These are phyloP conservation scores for Penicillium sp. DNA, from an alignment of 2,329 filamentous ascomycete species.

Conservation along the genomic window DNA sequence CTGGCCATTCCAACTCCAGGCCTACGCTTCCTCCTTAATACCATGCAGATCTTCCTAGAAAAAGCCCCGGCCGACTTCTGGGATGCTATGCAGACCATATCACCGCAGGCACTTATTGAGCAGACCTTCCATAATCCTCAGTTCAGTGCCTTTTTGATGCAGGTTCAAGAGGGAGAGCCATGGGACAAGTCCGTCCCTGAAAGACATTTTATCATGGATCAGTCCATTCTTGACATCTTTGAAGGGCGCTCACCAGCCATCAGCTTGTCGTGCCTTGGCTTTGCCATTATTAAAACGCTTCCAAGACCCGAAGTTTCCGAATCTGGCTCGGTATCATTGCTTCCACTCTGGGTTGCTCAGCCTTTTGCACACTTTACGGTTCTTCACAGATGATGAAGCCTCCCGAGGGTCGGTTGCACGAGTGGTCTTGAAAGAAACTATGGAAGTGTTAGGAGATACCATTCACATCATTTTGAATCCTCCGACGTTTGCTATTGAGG, in stretches of 20 bases:
- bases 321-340: conserved; percentile 47
- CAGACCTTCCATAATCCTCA: conserved; percentile 74
- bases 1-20: conserved; percentile 63
- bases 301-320: conserved; percentile 42
- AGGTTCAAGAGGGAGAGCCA: conserved; percentile 53
- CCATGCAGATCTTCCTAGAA: conserved; percentile 68
- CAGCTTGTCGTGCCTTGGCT: conserved; percentile 76
- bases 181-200: conserved; percentile 57
- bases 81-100: conserved; percentile 80
- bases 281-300: conserved; percentile 68
- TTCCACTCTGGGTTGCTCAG: conserved; percentile 47
- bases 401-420: conserved; percentile 47
- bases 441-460: conserved; percentile 48
- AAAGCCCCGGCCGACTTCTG: conserved; percentile 81
- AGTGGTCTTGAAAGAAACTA: conserved; percentile 49
- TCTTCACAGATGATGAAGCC: conserved; percentile 48
- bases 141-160: conserved; percentile 56
- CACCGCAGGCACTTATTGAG: conserved; percentile 78
- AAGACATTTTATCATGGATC: conserved; percentile 73
- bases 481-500: conserved; percentile 49
- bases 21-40: conserved; percentile 67
- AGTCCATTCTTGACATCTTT: conserved; percentile 75
- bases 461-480: conserved; percentile 60
- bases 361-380: conserved; percentile 47
- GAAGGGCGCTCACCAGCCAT: conserved; percentile 70